Base-by-base conservation (phyloP, 495 filamentous ascomycete species). In the Pseudevernia furfuracea region DNA sequence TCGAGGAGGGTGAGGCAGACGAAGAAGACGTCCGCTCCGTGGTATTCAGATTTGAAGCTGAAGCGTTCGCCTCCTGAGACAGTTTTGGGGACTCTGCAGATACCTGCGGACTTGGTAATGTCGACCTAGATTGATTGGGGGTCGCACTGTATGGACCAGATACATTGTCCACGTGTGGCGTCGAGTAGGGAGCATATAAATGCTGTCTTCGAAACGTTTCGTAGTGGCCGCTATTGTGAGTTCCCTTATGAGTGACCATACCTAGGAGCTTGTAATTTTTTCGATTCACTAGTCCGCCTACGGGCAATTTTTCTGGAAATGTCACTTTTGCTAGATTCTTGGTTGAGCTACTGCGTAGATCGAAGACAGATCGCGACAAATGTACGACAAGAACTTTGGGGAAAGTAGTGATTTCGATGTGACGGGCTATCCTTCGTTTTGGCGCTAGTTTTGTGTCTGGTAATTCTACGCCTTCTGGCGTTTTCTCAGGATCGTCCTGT, bases 191-290 rank as follows among this genome's bases (percentile, higher is more conserved):
- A 2, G 84, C 78, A 59, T 81, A 86, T 44, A 87, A 71, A 63
- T 86, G 85, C 73, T 97, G 96, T n/a, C 94, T 84, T 37, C 94
- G 83, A 75, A 97, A 97, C 2, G 92, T 90, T 73, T 99, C 94
- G 74, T 99, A 99, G 73, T 99, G 94, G 2, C 94, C 94, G 64
- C 90, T 96, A 69, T 96, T 86, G 75, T 99, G 94, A 65, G 89
- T 95, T 25, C 94, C 94, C 71, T 96, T 96, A 71, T 99, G 94
- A 36, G 89, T 94, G 58, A 99, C 88, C 49, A 96, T 85, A 15
- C 87, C 89, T 3, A 95, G 84, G 5, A 99, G 81, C 69, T 87
- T 90, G 78, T 96, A 99, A 67, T 81, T 88, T 62, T 84, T 87
- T 66, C 86, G 86, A 59, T 85, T 83, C 25, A 95, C 75, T 23